Evolutionary conservation across 352 stramenopile genomes (phyloP), one percentile per base, ranked within the genome.

Genomic region (Phytophthora meadii): DNA sequence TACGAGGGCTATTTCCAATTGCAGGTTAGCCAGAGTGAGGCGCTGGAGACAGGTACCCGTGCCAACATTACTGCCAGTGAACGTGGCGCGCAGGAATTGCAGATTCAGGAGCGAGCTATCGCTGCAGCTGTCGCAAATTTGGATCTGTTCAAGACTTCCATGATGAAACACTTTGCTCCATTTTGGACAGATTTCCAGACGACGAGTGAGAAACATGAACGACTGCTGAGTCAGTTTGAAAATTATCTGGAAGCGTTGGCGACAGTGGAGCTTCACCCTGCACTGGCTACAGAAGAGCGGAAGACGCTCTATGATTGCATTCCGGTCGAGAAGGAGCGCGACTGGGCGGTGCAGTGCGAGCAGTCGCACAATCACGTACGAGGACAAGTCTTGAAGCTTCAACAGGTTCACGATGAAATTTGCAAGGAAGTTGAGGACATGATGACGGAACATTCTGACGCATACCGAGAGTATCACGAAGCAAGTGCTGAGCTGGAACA

Each of bases 1-100:
- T 96, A 94, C 30, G 85, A 96, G 53, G 81, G 79, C 24, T 81
- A 93, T 39, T 96, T 96, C 51, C 82, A 92, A 59, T 51, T 91
- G 41, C 84, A 93, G 53, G 59, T 91, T 37, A 79, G 77, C 54
- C 82, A 94, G 41, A 92, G 86, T 48, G 69, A 88, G 24, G 74
- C 69, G 12, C 51, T 94, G 24, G 82, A 90, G 54, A 79, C 71
- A 9, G 76, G 73, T 24, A 84, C 77, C 5, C 61, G 56, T 1
- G 74, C 79, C 27, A 94, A 90, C 50, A 84, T 91, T 54, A 58
- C 44, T 2, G 72, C 72, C 7, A 90, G 84, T 62, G 83, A 89
- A 34, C 70, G 69, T 14, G 84, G 79, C 15, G 61, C 83, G 1
- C 70, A 60, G 1, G 82, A 88, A 60, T 69, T 94, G 22, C 74